Evolutionary conservation across 1,139 yeast species (phyloP).

Genomic region (Pneumocystis murina): DNA sequence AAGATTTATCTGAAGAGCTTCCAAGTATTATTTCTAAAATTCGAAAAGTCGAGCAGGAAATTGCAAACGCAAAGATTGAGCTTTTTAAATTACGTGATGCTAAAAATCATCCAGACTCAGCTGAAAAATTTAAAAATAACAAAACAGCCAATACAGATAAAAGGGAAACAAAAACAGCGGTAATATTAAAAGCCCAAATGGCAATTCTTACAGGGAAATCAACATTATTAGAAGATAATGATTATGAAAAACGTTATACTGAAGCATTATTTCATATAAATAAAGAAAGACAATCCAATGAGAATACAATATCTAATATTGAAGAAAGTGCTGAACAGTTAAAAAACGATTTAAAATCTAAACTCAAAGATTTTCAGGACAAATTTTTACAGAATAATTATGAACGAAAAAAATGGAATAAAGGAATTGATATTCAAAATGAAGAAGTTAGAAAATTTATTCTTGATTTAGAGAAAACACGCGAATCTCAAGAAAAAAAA

Average conservation of each 20-base stretch:
- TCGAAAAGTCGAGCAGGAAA: slow-evolving; percentile 46
- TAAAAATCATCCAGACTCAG: slow-evolving; percentile 48
- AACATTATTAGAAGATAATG: slow-evolving; percentile 28
- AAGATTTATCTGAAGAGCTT: slow-evolving; percentile 46
- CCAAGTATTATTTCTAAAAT: slow-evolving; percentile 56
- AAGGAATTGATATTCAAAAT: slow-evolving; percentile 63
- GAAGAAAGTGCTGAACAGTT: slow-evolving; percentile 58
- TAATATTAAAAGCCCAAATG: slow-evolving; percentile 67
- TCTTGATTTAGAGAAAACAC: slow-evolving; percentile 31
- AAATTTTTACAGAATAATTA: slow-evolving; percentile 30
- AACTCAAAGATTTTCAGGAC: slow-evolving; percentile 23
- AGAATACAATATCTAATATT: slow-evolving; percentile 52
- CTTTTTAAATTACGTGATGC: slow-evolving; percentile 40
- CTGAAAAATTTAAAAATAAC: slow-evolving; percentile 70
- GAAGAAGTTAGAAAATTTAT: slow-evolving; percentile 54
- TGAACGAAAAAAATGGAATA: slow-evolving; percentile 65
- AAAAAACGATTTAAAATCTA: slow-evolving; percentile 43
- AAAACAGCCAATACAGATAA: slow-evolving; percentile 68
- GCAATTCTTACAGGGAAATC: slow-evolving; percentile 77
- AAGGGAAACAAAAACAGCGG: slow-evolving; percentile 63
- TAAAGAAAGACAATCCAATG: slow-evolving; percentile 39
- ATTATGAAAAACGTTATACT: slow-evolving; percentile 42
- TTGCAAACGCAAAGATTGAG: slow-evolving; percentile 54
- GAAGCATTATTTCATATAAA: slow-evolving; percentile 42
- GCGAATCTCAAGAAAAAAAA: not conserved